Conservation (phyloP, 306 rosid genomes). For the Cercis canadensis region DNA sequence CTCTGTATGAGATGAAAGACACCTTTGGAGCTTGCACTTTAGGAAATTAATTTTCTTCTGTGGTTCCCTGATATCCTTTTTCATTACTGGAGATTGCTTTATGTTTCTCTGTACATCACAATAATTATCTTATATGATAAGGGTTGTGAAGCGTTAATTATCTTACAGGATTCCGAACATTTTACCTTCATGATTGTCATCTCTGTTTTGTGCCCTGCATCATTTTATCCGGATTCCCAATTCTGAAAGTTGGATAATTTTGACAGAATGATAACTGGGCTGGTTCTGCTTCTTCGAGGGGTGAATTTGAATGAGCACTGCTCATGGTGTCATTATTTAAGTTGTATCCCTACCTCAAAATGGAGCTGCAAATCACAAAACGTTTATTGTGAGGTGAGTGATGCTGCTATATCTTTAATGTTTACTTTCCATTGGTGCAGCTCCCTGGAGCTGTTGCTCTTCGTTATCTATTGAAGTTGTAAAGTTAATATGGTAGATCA, state of each 20-base stretch:
- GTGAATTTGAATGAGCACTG: slow-evolving; percentile 62
- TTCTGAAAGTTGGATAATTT: slow-evolving; percentile 35
- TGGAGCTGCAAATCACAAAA: slow-evolving; percentile 63
- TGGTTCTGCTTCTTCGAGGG: slow-evolving; percentile 60
- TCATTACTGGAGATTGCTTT: slow-evolving; percentile 19
- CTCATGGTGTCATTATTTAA: slow-evolving; percentile 82
- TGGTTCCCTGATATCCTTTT: slow-evolving; percentile 5
- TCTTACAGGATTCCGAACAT: slow-evolving; percentile 4
- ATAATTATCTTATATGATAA: background rate
- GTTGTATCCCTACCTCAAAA: slow-evolving; percentile 70
- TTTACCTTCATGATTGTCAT: slow-evolving; percentile 1
- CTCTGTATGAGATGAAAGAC: slow-evolving; percentile 8
- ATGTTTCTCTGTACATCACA: background rate
- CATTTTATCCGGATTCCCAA: slow-evolving; percentile 12
- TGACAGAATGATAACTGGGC: slow-evolving; percentile 60
- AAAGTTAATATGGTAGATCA: background rate
- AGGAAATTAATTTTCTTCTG: background rate
- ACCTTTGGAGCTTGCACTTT: background rate
- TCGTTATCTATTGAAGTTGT: no score
- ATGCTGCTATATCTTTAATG: slow-evolving; percentile 30
- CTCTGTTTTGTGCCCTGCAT: slow-evolving; percentile 18
- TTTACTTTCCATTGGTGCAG: slow-evolving; percentile 20
- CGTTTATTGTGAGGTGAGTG: slow-evolving; percentile 59
- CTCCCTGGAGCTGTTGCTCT: slow-evolving; percentile 6
- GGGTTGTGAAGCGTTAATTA: background rate